Evolutionary conservation across 768 basidiomycete species (phyloP), one percentile per base, ranked within the genome.

Genomic region (Auricularia heimuer): DNA sequence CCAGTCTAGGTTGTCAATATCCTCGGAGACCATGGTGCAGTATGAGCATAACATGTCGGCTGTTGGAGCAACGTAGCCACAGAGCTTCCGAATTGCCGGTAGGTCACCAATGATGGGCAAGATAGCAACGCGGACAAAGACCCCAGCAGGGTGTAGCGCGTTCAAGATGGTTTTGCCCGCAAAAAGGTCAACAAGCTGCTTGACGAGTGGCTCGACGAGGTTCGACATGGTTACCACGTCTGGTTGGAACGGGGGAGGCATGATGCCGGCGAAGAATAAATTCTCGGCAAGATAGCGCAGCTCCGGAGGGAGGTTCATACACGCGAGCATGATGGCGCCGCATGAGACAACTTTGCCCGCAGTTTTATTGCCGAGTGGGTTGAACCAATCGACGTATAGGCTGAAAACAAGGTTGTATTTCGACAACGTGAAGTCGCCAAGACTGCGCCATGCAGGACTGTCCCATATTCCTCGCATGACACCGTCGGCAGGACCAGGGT

Each of bases 231-330:
- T 66, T 0, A 72, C 54, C 0, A 74, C 62, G 1, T 68, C 69
- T 1, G 80, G 79, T 54, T 77, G 73, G 0, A 71, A 67, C 0
- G 80, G 81, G 0, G 80, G 78, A 3, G 79, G 78, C 33, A 80
- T 77, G 63, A 82, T 67, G 0, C 75, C 78, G 1, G 73, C 77
- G 0, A 81, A 70, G 65, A 73, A 81, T 69, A 81, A 74, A 64
- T 81, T 80, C 66, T 80, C 75, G 0, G 68, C 56, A 18, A 72
- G 67, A 60, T 75, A 71, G 3, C 73, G 71, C 1, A 75, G 29
- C 4, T 67, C 62, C 3, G 68, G 66, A 3, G 79, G 79, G 1
- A 80, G 70, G 61, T 78, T 78, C 12, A 78, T 64, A 64, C 77
- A 77, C 1, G 71, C 70, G 60, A 80, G 63, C 21, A 73, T 75